Conservation (phyloP, 129 eudicot species). For the Artemisia tridentata region DNA sequence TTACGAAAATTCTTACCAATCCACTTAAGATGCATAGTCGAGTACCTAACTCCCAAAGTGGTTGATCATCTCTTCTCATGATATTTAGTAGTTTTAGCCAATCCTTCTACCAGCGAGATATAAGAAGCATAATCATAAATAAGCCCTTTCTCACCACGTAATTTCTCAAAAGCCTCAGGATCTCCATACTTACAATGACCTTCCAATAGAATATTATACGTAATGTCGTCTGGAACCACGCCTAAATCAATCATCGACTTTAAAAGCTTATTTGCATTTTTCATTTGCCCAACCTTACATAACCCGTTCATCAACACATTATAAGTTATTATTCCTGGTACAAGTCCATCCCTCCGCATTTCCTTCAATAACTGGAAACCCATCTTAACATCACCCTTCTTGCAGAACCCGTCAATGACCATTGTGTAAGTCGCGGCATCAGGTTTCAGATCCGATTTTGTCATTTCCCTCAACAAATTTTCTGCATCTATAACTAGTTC, state of each 20-base stretch:
- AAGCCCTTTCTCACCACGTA: constrained; percentile 75
- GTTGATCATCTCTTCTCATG: constrained; percentile 20
- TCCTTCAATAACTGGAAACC: constrained; percentile 65
- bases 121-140: constrained; percentile 72
- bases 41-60: background rate
- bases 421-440: constrained; percentile 70
- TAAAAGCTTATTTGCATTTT: constrained; percentile 65
- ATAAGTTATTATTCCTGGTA: constrained; percentile 58
- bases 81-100: constrained; percentile 25
- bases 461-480: constrained; percentile 62
- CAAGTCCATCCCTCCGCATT: constrained; percentile 65
- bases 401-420: constrained; percentile 73
- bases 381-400: constrained; percentile 68
- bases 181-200: constrained; percentile 59
- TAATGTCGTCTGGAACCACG: constrained; percentile 73
- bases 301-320: constrained; percentile 75
- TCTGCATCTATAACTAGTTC: constrained; percentile 61
- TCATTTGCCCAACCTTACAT: constrained; percentile 76
- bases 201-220: constrained; percentile 73
- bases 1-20: too few relatives aligned
- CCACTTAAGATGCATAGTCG: too few relatives aligned
- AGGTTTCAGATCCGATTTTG: constrained; percentile 48
- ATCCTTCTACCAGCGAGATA: constrained; percentile 48
- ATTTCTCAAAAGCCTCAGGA: constrained; percentile 37
- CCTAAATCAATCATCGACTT: constrained; percentile 78